Base-by-base conservation (phyloP, 208 protist species). In the Crithidia thermophila region DNA sequence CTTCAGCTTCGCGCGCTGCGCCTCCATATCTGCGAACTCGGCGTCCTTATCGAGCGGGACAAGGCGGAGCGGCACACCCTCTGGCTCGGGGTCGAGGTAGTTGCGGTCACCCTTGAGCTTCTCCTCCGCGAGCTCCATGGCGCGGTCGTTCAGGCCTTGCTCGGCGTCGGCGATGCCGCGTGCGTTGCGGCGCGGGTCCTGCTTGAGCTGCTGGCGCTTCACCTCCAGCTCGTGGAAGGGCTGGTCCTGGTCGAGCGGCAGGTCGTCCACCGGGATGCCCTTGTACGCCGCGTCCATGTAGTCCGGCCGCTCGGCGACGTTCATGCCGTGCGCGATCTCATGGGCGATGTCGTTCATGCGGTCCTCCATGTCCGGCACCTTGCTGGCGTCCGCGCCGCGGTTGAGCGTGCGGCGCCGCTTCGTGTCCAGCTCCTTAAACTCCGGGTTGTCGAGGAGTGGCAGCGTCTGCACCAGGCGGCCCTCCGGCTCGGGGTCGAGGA, bases 301-400 rank as follows among this genome's bases (percentile, higher is more conserved):
- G 46, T 79, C 73, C 2, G 79, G 83, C 23, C 88, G 83, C 50
- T 94, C 84, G 9, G 72, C 75, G 45, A 81, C 79, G 71, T 90
- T 91, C 51, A 91, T 58, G 53, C 79, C 51, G 42, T 86, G 81
- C 21, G 88, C 88, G 11, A 94, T 73, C 36, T 85, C 79, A 50
- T 87, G 77, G 3, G 79, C 78, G 34, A 86, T 73, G 63, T 88
- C 82, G 61, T 89, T 87, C 81, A 94, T 82, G 40, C 71, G 65
- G 31, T 90, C 74, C 77, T 93, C 84, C 72, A 87, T 74, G 36
- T 77, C 75, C 25, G 63, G 43, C 10, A 91, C 65, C 56, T 77
- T 75, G 47, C 83, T 60, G 11, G 52, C 39, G 40, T 84, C 67
- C 33, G 64, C 75, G 10, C 61, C 62, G 42, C 49, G 50, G 58